Conservation (phyloP, 2,329 filamentous ascomycete species). For the Seiridium cupressi region DNA sequence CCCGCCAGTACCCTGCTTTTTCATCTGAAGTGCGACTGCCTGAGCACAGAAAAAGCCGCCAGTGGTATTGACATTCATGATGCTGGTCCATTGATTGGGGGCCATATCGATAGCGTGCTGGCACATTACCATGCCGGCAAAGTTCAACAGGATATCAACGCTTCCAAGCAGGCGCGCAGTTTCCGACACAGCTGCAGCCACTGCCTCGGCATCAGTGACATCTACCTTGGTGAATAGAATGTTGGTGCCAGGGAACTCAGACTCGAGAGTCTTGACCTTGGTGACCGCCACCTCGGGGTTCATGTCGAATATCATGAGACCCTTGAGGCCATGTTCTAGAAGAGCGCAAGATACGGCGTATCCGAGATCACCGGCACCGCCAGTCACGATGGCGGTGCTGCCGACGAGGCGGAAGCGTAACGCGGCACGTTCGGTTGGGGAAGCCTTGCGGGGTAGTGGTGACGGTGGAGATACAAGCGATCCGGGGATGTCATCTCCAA, state of each 20-base stretch:
- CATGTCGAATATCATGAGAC: constrained; percentile 30
- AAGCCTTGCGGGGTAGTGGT: constrained; percentile 16
- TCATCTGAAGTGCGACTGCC: constrained; percentile 56
- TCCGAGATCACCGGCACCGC: constrained; percentile 28
- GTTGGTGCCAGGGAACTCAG: constrained; percentile 51
- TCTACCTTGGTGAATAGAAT: constrained; percentile 55
- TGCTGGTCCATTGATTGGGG: constrained; percentile 56
- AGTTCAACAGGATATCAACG: constrained; percentile 58
- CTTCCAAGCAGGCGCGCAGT: constrained; percentile 43
- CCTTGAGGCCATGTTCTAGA: constrained; percentile 28
- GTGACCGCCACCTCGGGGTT: constrained; percentile 21
- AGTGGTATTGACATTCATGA: constrained; percentile 70
- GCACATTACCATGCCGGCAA: constrained; percentile 67
- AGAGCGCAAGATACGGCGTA: constrained; percentile 24
- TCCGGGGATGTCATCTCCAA: constrained; percentile 20
- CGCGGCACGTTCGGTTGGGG: constrained; percentile 19
- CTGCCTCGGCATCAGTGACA: constrained; percentile 52
- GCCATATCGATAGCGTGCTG: constrained; percentile 59
- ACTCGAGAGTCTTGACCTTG: constrained; percentile 43
- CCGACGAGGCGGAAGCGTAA: constrained; percentile 25
- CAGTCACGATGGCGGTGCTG: constrained; percentile 28
- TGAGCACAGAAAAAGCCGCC: constrained; percentile 70
- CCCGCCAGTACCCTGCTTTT: constrained; percentile 47
- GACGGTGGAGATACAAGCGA: constrained; percentile 21
- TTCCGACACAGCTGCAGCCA: constrained; percentile 32